phyloP scores from a whole-genome alignment of 371 early-diverging fungal genomes.

The Mucor lusitanicus region DNA sequence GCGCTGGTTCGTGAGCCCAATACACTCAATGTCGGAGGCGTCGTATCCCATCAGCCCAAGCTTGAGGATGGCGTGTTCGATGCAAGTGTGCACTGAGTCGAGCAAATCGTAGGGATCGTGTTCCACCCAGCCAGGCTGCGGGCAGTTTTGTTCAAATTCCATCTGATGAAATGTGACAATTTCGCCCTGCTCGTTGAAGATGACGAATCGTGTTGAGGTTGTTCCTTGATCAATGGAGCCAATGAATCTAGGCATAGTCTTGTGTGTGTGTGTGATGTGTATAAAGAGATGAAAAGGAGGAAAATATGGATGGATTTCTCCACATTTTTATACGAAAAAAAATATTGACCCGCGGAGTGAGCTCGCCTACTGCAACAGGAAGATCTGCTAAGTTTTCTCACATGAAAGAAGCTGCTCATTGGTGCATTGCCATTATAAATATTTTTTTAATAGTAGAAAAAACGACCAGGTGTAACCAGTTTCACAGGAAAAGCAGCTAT shows the following conservation, averaged over 20 bases:
- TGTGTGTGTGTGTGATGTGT: not conserved
- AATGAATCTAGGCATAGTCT: slow-evolving; percentile 48
- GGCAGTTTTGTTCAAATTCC: slow-evolving; percentile 77
- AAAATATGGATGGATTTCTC: not conserved
- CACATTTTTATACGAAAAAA: not conserved
- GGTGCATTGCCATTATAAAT: slow-evolving; percentile 2
- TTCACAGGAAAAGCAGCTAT: not conserved
- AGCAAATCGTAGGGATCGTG: slow-evolving; percentile 85
- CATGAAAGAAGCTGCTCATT: slow-evolving; percentile 1
- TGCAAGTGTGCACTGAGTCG: slow-evolving; percentile 70
- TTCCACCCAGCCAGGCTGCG: slow-evolving; percentile 90
- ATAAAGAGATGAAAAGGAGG: not conserved
- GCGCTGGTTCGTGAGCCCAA: slow-evolving; percentile 96
- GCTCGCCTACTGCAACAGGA: not conserved
- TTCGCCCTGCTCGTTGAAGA: slow-evolving; percentile 78
- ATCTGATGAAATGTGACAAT: slow-evolving; percentile 77
- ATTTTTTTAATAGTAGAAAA: not conserved
- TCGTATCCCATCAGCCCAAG: slow-evolving; percentile 64
- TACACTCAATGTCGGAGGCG: slow-evolving; percentile 63
- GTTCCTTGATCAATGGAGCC: slow-evolving; percentile 96
- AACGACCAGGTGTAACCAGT: not conserved
- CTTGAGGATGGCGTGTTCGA: slow-evolving; percentile 68
- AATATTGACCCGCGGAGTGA: not conserved
- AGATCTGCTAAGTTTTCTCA: slow-evolving; percentile 2
- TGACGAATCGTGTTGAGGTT: slow-evolving; percentile 85